Evolutionary conservation across 768 basidiomycete species (phyloP).

Genomic region (Tephrocybe rancida): DNA sequence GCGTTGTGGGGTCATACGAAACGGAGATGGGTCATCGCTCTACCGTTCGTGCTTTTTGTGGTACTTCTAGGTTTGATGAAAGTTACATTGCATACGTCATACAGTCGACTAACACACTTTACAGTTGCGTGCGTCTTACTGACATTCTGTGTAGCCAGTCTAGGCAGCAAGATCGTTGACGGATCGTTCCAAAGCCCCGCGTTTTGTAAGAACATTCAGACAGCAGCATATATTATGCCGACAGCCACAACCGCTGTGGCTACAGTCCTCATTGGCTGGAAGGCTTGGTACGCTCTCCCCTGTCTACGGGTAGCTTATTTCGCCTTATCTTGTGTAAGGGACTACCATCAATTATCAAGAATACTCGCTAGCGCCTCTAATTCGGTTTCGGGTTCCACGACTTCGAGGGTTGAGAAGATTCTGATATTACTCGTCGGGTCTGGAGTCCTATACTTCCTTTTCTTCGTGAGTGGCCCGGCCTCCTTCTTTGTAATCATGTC

Average conservation of each 20-base stretch:
- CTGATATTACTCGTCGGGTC: slow-evolving; percentile 8
- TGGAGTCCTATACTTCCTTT: slow-evolving; percentile 9
- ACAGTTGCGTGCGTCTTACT: slow-evolving; percentile 5
- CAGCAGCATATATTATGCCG: slow-evolving; percentile 3
- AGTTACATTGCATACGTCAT: neutral
- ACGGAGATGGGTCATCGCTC: neutral
- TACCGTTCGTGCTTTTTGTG: neutral
- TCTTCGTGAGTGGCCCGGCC: slow-evolving; percentile 7
- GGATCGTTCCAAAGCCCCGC: slow-evolving; percentile 10
- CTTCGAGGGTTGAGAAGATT: slow-evolving; percentile 1
- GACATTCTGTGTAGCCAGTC: slow-evolving; percentile 3
- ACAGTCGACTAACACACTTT: neutral
- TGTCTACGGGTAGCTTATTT: neutral
- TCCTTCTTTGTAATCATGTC: too few relatives aligned
- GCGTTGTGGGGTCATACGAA: neutral
- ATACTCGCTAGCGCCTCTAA: neutral
- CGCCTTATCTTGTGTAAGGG: neutral
- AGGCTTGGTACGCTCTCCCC: neutral
- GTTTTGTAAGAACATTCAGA: slow-evolving; percentile 11
- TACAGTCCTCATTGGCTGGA: slow-evolving; percentile 6
- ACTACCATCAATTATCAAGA: neutral
- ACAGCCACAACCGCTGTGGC: slow-evolving; percentile 7
- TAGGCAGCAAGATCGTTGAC: slow-evolving; percentile 8
- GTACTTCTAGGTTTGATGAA: neutral
- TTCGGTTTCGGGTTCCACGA: neutral